These are phyloP conservation scores for Pachysandra terminalis DNA, from an alignment of 164 flowering plant genomes.

Conservation along the genomic window DNA sequence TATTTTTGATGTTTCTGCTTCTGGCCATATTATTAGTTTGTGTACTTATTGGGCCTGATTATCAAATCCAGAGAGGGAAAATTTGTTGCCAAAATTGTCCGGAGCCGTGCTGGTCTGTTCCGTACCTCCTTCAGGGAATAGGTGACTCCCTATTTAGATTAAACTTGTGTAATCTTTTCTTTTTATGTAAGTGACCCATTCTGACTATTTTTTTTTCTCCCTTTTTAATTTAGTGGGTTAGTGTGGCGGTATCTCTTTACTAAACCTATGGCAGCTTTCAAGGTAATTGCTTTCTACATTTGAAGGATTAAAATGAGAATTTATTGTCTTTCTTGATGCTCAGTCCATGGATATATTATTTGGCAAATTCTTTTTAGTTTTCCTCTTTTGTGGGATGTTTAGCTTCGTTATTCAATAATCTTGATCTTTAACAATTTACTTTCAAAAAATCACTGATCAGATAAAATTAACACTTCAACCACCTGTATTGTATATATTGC, in stretches of 20 bases:
- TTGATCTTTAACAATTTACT: not conserved
- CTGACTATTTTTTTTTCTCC: slow-evolving; percentile 8
- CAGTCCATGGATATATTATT: not conserved
- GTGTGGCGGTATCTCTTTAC: slow-evolving; percentile 84
- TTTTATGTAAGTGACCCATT: not conserved
- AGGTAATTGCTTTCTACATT: slow-evolving; percentile 40
- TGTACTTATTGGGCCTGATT: not conserved
- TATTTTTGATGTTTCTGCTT: not conserved
- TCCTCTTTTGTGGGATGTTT: not conserved
- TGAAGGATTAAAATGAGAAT: not conserved
- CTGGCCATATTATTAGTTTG: not conserved
- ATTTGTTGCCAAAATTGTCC: slow-evolving; percentile 42
- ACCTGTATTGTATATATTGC: too few species aligned
- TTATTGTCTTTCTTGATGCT: not conserved
- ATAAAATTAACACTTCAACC: too few species aligned
- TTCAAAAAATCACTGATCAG: not conserved
- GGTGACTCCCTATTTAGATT: slow-evolving; percentile 37
- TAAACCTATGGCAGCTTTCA: slow-evolving; percentile 85
- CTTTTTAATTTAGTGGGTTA: slow-evolving; percentile 53
- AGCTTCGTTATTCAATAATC: not conserved
- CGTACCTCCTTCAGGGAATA: slow-evolving; percentile 91
- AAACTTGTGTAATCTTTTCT: not conserved
- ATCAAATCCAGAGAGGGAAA: slow-evolving; percentile 26
- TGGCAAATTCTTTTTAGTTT: not conserved
- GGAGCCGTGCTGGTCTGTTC: slow-evolving; percentile 88